Evolutionary conservation across 2,329 filamentous ascomycete species (phyloP).

Genomic region (Curvularia verruculosa): DNA sequence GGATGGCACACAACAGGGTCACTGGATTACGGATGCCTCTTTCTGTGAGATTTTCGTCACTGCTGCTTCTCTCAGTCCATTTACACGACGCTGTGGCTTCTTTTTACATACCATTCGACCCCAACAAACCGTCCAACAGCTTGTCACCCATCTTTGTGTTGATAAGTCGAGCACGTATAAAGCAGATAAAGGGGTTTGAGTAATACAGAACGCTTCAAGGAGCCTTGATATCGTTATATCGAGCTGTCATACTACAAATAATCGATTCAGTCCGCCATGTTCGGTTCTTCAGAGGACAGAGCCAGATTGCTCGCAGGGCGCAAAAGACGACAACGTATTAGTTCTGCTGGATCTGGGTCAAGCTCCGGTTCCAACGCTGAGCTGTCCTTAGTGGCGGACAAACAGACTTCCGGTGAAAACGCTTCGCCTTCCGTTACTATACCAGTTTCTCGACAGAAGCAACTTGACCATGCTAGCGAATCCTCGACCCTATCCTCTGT

Average conservation of each 20-base stretch:
- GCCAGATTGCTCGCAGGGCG: conserved; percentile 45
- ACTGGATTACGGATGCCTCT: not conserved
- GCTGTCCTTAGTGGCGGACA: not conserved
- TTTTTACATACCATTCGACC: not conserved
- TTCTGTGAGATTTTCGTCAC: not conserved
- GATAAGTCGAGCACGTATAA: conserved; percentile 7
- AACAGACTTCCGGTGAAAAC: not conserved
- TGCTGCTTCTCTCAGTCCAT: not conserved
- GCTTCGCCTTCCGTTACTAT: not conserved
- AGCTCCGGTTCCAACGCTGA: conserved; percentile 7
- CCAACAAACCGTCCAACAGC: conserved; percentile 15
- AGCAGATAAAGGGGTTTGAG: not conserved
- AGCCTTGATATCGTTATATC: not conserved
- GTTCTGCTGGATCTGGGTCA: conserved; percentile 26
- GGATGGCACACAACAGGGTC: not conserved
- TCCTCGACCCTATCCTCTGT: not conserved
- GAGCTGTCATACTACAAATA: not conserved
- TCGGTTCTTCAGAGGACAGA: conserved; percentile 44
- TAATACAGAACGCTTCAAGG: not conserved
- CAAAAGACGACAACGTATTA: conserved; percentile 34
- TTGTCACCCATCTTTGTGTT: conserved; percentile 1
- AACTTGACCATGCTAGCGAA: not conserved
- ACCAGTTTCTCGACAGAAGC: not conserved
- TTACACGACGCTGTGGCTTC: not conserved
- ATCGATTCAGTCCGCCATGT: conserved; percentile 29